Conservation (phyloP, 1,139 yeast genomes). For the Torulaspora pretoriensis region DNA sequence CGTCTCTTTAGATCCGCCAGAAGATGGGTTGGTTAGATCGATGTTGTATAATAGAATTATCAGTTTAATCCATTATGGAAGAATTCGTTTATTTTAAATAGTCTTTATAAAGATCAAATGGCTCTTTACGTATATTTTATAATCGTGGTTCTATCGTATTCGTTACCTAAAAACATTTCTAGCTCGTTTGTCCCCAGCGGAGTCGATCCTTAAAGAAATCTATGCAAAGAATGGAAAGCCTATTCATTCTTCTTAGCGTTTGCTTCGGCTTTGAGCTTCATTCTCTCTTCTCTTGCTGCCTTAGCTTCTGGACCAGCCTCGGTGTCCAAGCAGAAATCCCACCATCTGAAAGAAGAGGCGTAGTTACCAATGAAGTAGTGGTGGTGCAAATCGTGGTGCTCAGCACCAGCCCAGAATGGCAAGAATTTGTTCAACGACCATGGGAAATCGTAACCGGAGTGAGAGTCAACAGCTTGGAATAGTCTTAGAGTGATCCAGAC, state of each 20-base stretch:
- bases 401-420: conserved; percentile 98
- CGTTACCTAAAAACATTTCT: background rate
- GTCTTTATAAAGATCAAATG: background rate
- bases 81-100: background rate
- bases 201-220: conserved; percentile 1
- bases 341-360: conserved; percentile 90
- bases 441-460: conserved; percentile 96
- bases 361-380: conserved; percentile 89
- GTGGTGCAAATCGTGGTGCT: conserved; percentile 95
- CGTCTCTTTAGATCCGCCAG: conserved; percentile 92
- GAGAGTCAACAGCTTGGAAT: conserved; percentile 93
- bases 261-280: conserved; percentile 49
- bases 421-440: conserved; percentile 87
- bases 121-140: too few species aligned
- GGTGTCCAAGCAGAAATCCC: conserved; percentile 80
- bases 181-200: background rate
- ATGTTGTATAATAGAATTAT: conserved; percentile 5
- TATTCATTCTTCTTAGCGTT: conserved; percentile 36
- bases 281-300: conserved; percentile 53
- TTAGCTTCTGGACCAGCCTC: conserved; percentile 75
- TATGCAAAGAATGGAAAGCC: conserved; percentile 1
- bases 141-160: background rate
- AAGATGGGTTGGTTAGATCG: conserved; percentile 68
- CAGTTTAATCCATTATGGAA: background rate
- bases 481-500: conserved; percentile 85